phyloP scores from a whole-genome alignment of 1,284 basidiomycete genomes.

The Pseudozyma hubeiensis region DNA sequence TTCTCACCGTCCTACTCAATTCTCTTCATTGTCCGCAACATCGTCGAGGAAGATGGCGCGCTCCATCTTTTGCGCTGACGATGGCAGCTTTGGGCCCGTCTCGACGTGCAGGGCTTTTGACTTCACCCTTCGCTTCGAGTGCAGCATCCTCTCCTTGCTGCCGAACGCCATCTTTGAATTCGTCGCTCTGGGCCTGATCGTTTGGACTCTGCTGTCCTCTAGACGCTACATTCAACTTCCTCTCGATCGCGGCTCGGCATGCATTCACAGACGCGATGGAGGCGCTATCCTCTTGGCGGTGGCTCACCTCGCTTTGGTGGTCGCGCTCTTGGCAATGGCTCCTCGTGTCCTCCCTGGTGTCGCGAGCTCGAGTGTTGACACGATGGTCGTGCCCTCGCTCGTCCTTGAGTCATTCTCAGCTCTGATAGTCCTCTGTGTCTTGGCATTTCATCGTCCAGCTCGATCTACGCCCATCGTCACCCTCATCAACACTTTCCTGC shows the following conservation, averaged over 20 bases:
- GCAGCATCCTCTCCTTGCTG: constrained; percentile 22
- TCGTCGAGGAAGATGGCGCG: neutral
- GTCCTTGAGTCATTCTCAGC: constrained; percentile 19
- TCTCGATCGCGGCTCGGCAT: neutral
- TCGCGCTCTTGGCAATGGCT: constrained; percentile 5
- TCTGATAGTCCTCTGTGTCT: constrained; percentile 7
- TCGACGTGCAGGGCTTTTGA: constrained; percentile 43
- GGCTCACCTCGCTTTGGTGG: constrained; percentile 5
- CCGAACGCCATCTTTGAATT: constrained; percentile 21
- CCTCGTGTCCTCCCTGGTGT: constrained; percentile 5
- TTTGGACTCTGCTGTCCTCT: constrained; percentile 3
- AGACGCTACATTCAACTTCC: constrained; percentile 7
- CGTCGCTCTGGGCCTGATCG: constrained; percentile 10
- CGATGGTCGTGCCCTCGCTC: constrained; percentile 8
- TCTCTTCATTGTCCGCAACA: no score
- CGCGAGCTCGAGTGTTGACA: neutral
- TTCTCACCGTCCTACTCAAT: no score
- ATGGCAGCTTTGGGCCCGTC: constrained; percentile 21
- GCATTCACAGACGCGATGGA: constrained; percentile 15
- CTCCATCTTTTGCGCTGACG: constrained; percentile 9
- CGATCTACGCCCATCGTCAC: constrained; percentile 9
- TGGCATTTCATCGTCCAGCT: constrained; percentile 11
- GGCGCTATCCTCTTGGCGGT: constrained; percentile 9
- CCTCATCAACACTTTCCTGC: constrained; percentile 23
- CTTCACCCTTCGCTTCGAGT: constrained; percentile 38